phyloP scores from a whole-genome alignment of 2,329 filamentous ascomycete species.

The Fusarium pseudonygamai region DNA sequence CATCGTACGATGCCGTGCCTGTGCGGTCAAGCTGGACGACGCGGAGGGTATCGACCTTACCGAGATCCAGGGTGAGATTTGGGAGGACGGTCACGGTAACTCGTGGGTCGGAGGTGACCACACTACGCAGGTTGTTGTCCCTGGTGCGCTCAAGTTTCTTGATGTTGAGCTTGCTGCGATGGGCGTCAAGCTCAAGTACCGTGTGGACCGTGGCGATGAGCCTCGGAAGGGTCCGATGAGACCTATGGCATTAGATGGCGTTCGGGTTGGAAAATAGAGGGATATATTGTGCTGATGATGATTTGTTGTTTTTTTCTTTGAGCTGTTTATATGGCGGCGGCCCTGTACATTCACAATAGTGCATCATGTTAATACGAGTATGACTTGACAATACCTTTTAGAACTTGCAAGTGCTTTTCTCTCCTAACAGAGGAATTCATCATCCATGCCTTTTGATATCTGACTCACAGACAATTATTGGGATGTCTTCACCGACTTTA shows the following conservation, averaged over 20 bases:
- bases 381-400: conserved; percentile 14
- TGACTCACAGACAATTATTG: not conserved
- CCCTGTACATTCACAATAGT: conserved; percentile 26
- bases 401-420: not conserved
- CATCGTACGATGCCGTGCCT: conserved; percentile 81
- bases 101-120: conserved; percentile 90
- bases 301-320: conserved; percentile 29
- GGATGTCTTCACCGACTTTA: conserved; percentile 1
- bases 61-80: conserved; percentile 76
- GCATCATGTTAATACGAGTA: conserved; percentile 32
- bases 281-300: conserved; percentile 21
- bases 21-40: conserved; percentile 70
- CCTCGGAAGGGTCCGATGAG: conserved; percentile 62
- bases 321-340: conserved; percentile 27
- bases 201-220: conserved; percentile 71
- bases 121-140: conserved; percentile 90
- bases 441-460: not conserved
- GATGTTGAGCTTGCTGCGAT: conserved; percentile 96
- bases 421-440: too few relatives aligned
- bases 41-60: conserved; percentile 66
- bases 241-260: conserved; percentile 48
- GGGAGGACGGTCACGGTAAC: conserved; percentile 89
- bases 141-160: conserved; percentile 89
- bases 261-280: conserved; percentile 44
- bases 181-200: conserved; percentile 94